Conservation (phyloP, 805 yeast genomes). For the Saccharomyces paradoxus region DNA sequence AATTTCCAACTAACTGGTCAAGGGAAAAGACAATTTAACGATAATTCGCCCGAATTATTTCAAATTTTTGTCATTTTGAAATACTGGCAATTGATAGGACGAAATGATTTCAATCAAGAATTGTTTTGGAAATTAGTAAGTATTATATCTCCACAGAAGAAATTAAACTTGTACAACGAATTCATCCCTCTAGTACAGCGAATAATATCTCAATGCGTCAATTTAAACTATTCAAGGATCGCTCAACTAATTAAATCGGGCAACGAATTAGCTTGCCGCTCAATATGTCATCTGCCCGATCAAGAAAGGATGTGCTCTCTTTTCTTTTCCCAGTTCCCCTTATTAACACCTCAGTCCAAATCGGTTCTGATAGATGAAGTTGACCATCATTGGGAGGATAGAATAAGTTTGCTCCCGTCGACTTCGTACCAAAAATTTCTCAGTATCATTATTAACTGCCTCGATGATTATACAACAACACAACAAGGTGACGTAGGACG, state of each 20-base stretch:
- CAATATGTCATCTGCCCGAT: background rate
- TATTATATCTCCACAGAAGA: background rate
- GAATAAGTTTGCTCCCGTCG: background rate
- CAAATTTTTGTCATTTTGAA: constrained; percentile 22
- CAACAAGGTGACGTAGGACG: constrained; percentile 92
- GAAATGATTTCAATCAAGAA: background rate
- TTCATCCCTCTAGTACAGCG: background rate
- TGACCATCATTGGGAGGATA: background rate
- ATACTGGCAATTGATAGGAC: constrained; percentile 9
- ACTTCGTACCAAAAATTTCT: background rate
- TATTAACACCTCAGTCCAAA: background rate
- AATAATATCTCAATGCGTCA: background rate
- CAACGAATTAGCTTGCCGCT: background rate
- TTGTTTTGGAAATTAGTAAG: background rate
- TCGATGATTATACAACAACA: constrained; percentile 73
- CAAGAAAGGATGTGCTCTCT: background rate
- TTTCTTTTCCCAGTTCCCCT: background rate
- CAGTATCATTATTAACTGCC: constrained; percentile 25
- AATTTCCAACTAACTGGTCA: background rate
- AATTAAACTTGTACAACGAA: background rate
- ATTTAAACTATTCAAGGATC: background rate
- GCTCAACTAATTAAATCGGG: background rate
- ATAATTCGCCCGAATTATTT: constrained; percentile 14
- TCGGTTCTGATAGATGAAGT: background rate
- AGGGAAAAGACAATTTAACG: constrained; percentile 18